Conservation (phyloP, 768 basidiomycete genomes). For the Trametes meyenii region DNA sequence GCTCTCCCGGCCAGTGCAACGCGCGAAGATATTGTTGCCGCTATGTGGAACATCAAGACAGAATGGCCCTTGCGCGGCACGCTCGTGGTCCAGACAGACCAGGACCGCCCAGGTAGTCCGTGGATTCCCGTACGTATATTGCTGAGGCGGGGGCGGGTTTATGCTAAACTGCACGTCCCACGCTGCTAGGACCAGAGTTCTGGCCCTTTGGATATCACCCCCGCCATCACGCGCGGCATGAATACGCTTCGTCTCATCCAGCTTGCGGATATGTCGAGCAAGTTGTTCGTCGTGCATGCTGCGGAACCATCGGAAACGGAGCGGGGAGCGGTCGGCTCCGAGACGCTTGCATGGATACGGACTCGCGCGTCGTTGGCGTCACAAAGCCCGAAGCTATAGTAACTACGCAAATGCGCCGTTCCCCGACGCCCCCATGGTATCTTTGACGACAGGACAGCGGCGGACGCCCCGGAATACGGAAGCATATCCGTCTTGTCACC, state of each 20-base stretch:
- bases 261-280: slow-evolving; percentile 25
- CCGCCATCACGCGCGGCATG: slow-evolving; percentile 21
- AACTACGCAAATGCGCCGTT: too few relatives aligned
- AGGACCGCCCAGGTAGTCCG: background rate
- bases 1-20: slow-evolving; percentile 8
- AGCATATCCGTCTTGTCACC: too few relatives aligned
- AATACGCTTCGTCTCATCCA: slow-evolving; percentile 28
- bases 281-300: slow-evolving; percentile 29
- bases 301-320: slow-evolving; percentile 21
- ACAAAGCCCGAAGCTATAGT: background rate
- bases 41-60: slow-evolving; percentile 22
- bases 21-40: slow-evolving; percentile 14
- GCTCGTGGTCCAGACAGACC: slow-evolving; percentile 19
- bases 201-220: slow-evolving; percentile 28
- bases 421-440: too few relatives aligned
- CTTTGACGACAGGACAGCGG: too few relatives aligned
- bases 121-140: slow-evolving; percentile 20
- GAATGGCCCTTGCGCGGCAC: slow-evolving; percentile 25
- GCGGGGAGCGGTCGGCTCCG: background rate
- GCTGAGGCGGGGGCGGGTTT: background rate
- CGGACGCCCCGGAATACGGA: too few relatives aligned
- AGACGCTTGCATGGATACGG: slow-evolving; percentile 1
- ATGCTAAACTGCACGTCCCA: background rate
- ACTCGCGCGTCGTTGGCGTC: background rate
- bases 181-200: slow-evolving; percentile 12